Evolutionary conservation across 2,329 filamentous ascomycete species (phyloP).

Genomic region (Trichoderma koningii): DNA sequence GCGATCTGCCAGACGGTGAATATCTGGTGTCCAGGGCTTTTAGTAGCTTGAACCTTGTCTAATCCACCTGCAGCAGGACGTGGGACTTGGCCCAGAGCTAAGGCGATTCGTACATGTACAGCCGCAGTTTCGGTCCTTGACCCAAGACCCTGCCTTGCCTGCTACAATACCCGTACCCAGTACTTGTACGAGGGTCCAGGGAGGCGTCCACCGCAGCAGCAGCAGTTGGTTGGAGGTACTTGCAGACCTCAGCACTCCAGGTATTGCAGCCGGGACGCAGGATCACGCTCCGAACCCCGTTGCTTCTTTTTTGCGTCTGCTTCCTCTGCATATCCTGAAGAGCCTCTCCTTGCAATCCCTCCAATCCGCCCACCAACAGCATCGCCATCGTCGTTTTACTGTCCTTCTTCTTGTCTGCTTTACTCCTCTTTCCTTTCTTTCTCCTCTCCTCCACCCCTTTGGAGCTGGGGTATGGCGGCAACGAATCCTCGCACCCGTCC

Average conservation of each 20-base stretch:
- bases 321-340: neutral
- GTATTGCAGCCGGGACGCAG: conserved; percentile 4
- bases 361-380: neutral
- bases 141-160: no score
- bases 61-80: conserved; percentile 15
- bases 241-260: no score
- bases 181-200: neutral
- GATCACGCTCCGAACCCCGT: neutral
- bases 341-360: neutral
- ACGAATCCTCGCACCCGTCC: neutral
- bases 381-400: neutral
- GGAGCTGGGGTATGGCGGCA: conserved; percentile 17
- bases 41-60: conserved; percentile 24
- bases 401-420: neutral
- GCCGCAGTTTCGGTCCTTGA: neutral
- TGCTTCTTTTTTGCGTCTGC: neutral
- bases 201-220: no score
- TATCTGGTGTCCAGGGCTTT: conserved; percentile 4
- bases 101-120: neutral
- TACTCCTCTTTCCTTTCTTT: neutral
- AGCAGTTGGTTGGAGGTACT: no score
- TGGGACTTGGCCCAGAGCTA: neutral
- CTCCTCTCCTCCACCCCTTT: neutral
- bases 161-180: neutral
- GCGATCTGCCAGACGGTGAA: conserved; percentile 1